Conservation (phyloP, 2,329 filamentous ascomycete species). For the Colletotrichum theobromicola region DNA sequence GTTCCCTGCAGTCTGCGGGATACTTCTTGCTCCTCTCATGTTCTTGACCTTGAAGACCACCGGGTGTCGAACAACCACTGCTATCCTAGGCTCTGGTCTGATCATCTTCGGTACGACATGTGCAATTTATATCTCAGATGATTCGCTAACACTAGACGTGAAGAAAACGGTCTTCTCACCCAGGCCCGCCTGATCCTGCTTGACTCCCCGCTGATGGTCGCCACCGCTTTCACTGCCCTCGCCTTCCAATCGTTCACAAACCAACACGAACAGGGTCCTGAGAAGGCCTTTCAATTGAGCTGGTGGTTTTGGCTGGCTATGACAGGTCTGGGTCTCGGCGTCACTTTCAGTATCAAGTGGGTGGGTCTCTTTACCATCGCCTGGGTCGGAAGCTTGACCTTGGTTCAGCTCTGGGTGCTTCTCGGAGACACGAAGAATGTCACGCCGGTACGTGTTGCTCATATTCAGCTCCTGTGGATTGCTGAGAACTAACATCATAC, state of each 20-base stretch:
- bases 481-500: constrained; percentile 15
- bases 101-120: constrained; percentile 80
- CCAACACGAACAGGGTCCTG: constrained; percentile 91
- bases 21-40: constrained; percentile 88
- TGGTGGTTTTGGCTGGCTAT: constrained; percentile 99
- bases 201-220: constrained; percentile 92
- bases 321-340: constrained; percentile 85
- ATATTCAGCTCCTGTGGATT: background rate
- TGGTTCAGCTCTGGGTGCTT: constrained; percentile 93
- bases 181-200: constrained; percentile 95
- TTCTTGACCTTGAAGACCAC: constrained; percentile 92
- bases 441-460: constrained; percentile 63
- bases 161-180: constrained; percentile 94
- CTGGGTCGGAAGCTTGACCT: constrained; percentile 91
- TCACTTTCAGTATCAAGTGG: constrained; percentile 97
- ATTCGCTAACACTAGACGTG: constrained; percentile 29
- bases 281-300: constrained; percentile 82
- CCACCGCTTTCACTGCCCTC: constrained; percentile 89
- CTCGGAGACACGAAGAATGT: constrained; percentile 89
- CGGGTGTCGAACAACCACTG: constrained; percentile 86
- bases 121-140: constrained; percentile 34
- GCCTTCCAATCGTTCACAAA: constrained; percentile 94
- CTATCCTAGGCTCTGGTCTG: constrained; percentile 80
- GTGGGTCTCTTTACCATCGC: constrained; percentile 98
- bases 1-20: constrained; percentile 87